Evolutionary conservation across 2,329 filamentous ascomycete species (phyloP), one percentile per base, ranked within the genome.

Genomic region (Diaporthe sp.): DNA sequence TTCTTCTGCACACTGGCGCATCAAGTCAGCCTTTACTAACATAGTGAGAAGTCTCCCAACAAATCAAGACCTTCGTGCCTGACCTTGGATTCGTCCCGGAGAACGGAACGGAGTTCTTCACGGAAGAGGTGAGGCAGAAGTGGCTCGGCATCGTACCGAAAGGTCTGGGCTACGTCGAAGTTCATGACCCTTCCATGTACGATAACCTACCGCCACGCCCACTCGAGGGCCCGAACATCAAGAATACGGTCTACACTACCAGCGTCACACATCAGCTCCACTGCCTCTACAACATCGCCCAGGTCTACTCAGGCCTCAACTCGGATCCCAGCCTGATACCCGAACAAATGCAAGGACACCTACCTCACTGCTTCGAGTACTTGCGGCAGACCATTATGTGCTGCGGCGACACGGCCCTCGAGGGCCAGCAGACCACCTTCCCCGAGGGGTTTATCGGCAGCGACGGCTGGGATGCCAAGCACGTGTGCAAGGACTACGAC

Each of bases 221-320:
- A 22, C 79, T 87, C 10, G 60, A 81, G 22, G 71, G 49, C n/a
- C 47, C 47, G 9, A 79, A 78, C 25, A 85, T 81, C 74, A 78
- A 80, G 4, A 78, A 81, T 22, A 80, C 82, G 53, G 85, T 83
- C 57, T 86, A 84, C 78, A 86, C 85, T 2, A 85, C 85, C 0
- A 84, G 83, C 2, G 82, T 86, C 77, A 87, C 85, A 4, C 86
- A 87, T 75, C 86, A 87, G 78, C 81, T 87, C 3, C 85, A 87
- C 77, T 87, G 86, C 76, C 80, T 87, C 47, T 82, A 84, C 77
- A 80, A 84, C 47, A 86, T 87, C 60, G 81, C 83, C 22, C 79
- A 82, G 65, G 82, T 82, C 22, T 85, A 85, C 75, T 82, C 84
- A 3, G 82, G 76, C 22, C 77, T 80, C n/a, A 79, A 79, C 42